A percentile compares a stretch with the other conserved stretches of the same genome.
These are phyloP conservation scores for Microsporum audouinii DNA, from an alignment of 2,329 filamentous ascomycete species.

Conservation along the genomic window DNA sequence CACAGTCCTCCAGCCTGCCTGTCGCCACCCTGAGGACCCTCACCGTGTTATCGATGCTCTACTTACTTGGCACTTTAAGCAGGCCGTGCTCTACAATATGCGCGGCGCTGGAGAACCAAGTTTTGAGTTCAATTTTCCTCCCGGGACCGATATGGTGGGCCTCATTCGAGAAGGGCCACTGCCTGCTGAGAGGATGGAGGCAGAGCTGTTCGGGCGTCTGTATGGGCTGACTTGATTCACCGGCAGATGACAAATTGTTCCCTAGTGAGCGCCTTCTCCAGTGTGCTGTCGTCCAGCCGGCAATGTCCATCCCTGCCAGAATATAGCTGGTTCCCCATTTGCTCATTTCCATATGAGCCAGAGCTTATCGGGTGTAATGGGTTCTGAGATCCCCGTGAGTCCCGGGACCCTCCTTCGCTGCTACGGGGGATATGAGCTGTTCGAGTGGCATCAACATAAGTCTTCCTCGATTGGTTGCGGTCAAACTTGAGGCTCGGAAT, in stretches of 20 bases:
- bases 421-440: background rate
- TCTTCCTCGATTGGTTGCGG: background rate
- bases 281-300: background rate
- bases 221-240: background rate
- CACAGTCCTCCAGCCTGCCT: background rate
- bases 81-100: slow-evolving; percentile 15
- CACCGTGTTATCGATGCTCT: slow-evolving; percentile 2
- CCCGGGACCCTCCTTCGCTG: background rate
- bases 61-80: slow-evolving; percentile 17
- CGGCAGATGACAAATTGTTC: background rate
- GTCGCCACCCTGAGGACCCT: background rate
- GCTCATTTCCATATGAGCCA: background rate
- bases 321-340: background rate
- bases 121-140: slow-evolving; percentile 2
- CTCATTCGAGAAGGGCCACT: background rate
- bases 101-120: slow-evolving; percentile 6
- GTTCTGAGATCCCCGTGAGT: background rate
- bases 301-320: background rate
- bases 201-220: background rate
- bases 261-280: background rate
- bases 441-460: background rate
- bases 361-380: background rate
- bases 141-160: background rate
- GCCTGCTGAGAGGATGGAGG: background rate
- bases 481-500: background rate